Base-by-base conservation (phyloP, 352 stramenopile species). In the Phytophthora megakarya region DNA sequence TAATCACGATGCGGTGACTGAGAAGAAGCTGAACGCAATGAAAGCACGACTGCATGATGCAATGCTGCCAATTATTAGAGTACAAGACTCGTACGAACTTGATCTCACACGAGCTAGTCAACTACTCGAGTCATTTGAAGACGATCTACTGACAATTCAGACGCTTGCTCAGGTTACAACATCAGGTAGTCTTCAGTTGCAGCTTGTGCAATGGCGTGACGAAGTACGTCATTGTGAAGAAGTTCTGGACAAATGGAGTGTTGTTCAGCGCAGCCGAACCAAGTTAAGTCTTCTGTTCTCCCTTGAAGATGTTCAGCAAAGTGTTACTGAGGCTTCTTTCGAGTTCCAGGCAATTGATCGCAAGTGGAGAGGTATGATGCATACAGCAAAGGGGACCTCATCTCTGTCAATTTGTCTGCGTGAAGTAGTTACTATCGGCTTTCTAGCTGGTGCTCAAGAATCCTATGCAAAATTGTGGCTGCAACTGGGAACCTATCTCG, bases 301-400 rank as follows among this genome's bases (percentile, higher is more conserved):
- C 3, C 65, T 88, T 18, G 67, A 59, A 18, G 78, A 90, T 49
- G 75, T 90, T 2, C 81, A 89, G 30, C 67, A 88, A 49, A 82
- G 72, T 53, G 79, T 89, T 1, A 65, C 55, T 10, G 73, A 87
- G 18, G 77, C 81, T 0, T 75, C 71, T 1, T 81, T 80, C 32
- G 79, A 88, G 42, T 92, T 89, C 28, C 77, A 88, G 51, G 66
- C 72, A 2, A 52, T 90, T 11, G 78, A 86, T 43, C 81, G 83
- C 5, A 92, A 92, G 39, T 92, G 83, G 83, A 75, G 73, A 52
- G 70, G 73, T 0, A 87, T 88, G 75, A 92, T 92, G 81, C 68
- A 76, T 7, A 61, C 79, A 26, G 75, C 76, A 0, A 83, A 78
- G 59, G 73, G 65, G 0, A 73, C 77, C 0, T 80, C 77, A 3